Evolutionary conservation across 345 rosid genomes (phyloP).

Genomic region (Punica granatum): DNA sequence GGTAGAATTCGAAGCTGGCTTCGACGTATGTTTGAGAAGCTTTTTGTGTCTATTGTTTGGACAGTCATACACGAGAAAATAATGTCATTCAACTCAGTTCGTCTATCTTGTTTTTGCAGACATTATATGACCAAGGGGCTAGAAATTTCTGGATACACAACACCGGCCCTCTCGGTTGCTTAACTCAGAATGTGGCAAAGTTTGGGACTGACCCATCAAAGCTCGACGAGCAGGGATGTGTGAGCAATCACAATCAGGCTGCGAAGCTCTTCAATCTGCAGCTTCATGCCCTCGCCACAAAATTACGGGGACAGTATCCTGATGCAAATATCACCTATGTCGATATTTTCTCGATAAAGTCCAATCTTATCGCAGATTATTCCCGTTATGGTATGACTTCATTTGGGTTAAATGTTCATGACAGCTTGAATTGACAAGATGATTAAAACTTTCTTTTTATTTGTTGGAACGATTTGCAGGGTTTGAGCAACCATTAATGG

Average conservation of each 20-base stretch:
- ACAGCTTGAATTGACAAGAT: neutral
- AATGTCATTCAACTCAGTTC: neutral
- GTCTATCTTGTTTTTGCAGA: slow-evolving; percentile 23
- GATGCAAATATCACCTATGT: slow-evolving; percentile 67
- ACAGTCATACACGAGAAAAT: neutral
- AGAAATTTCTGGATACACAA: slow-evolving; percentile 93
- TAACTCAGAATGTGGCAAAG: slow-evolving; percentile 77
- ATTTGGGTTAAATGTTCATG: neutral
- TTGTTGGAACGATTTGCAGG: slow-evolving; percentile 38
- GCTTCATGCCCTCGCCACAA: slow-evolving; percentile 65
- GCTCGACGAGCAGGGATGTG: slow-evolving; percentile 83
- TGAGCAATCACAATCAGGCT: slow-evolving; percentile 73
- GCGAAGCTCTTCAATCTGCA: slow-evolving; percentile 82
- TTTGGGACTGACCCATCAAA: slow-evolving; percentile 76
- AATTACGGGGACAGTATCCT: slow-evolving; percentile 51
- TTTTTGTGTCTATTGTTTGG: neutral
- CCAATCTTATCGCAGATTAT: slow-evolving; percentile 59
- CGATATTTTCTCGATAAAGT: slow-evolving; percentile 76
- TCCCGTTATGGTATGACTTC: slow-evolving; percentile 56
- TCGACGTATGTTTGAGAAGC: slow-evolving; percentile 38
- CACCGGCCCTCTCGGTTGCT: slow-evolving; percentile 94
- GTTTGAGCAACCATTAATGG: slow-evolving; percentile 83
- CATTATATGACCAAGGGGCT: slow-evolving; percentile 71
- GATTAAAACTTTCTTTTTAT: neutral
- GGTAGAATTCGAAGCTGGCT: slow-evolving; percentile 61